phyloP scores from a whole-genome alignment of 306 rosid species.

The Pyrus betulifolia region DNA sequence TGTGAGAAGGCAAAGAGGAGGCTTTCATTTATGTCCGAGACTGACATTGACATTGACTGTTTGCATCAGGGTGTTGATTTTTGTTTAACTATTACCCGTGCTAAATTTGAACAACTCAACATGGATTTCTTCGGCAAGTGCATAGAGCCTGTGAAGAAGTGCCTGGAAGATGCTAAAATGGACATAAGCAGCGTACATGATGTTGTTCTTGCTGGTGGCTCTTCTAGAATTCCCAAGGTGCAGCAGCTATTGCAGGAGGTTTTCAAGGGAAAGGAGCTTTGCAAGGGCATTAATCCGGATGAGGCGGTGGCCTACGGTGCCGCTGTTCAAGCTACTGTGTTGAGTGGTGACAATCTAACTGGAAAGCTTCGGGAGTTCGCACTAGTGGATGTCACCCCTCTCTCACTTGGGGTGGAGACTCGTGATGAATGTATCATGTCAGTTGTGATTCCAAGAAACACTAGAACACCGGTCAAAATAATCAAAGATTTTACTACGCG shows the following conservation, averaged over 20 bases:
- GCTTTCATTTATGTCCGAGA: not conserved
- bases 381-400: not conserved
- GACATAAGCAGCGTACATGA: not conserved
- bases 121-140: not conserved
- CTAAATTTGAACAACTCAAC: not conserved
- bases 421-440: no score
- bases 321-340: not conserved
- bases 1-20: not conserved
- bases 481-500: rapidly evolving
- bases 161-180: not conserved
- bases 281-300: not conserved
- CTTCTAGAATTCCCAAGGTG: not conserved
- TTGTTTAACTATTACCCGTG: not conserved
- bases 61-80: not conserved
- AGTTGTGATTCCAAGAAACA: not conserved
- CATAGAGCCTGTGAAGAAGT: not conserved
- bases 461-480: not conserved
- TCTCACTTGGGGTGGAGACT: not conserved
- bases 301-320: not conserved
- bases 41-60: not conserved
- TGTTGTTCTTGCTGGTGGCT: not conserved
- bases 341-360: not conserved
- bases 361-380: not conserved
- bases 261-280: not conserved
- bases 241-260: not conserved